A percentile compares a stretch with the other conserved stretches of the same genome.
phyloP scores from a whole-genome alignment of 768 basidiomycete species.

The Rhodotorula sphaerocarpa region DNA sequence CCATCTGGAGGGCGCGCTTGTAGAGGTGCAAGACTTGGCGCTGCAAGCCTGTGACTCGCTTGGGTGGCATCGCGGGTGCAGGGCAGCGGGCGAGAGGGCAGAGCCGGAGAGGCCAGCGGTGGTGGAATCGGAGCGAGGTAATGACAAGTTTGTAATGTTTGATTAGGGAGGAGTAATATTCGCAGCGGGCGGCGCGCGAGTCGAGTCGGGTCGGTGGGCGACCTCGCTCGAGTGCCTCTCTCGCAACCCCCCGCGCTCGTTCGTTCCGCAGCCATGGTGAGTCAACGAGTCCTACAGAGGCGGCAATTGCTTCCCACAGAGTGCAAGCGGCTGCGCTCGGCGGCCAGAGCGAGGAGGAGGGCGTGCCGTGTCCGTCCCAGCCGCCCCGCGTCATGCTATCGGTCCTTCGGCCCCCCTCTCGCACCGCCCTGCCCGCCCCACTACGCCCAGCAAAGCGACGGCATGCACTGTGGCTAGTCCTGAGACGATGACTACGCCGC shows the following conservation, averaged over 20 bases:
- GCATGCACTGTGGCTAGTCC: too few species aligned
- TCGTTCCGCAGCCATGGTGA: background rate
- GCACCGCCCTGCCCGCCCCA: background rate
- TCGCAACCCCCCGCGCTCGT: background rate
- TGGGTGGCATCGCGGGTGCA: background rate
- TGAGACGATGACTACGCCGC: too few species aligned
- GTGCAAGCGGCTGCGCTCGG: too few species aligned
- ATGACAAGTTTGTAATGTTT: too few species aligned
- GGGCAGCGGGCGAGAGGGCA: too few species aligned
- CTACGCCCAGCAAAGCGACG: too few species aligned
- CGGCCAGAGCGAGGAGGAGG: too few species aligned
- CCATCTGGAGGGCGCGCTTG: slow-evolving; percentile 31
- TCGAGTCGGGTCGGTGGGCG: background rate
- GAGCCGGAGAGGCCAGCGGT: too few species aligned
- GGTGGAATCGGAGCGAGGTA: too few species aligned
- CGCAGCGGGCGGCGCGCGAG: background rate
- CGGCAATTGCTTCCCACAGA: background rate
- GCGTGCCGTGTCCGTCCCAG: too few species aligned
- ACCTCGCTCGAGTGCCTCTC: background rate
- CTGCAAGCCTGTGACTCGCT: slow-evolving; percentile 32
- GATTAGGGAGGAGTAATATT: background rate
- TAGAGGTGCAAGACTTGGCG: slow-evolving; percentile 29
- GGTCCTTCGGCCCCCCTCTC: background rate
- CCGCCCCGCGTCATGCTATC: background rate
- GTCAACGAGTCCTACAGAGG: background rate